These are phyloP conservation scores for Elaeagnus macrophylla DNA, from an alignment of 306 rosid genomes.

Conservation along the genomic window DNA sequence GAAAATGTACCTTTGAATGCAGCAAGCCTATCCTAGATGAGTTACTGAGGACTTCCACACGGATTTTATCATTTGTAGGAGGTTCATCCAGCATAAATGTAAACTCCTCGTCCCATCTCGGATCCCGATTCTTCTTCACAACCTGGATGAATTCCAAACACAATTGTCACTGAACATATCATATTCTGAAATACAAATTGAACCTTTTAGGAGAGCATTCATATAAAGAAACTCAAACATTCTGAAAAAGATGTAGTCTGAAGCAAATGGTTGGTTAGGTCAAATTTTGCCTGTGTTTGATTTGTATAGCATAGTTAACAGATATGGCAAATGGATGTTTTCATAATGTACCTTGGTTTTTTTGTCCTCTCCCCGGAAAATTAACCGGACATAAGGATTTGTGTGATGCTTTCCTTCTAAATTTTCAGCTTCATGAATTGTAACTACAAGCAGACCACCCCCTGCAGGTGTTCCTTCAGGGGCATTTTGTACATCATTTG, in stretches of 20 bases:
- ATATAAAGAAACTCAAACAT: no score
- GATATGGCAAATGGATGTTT: no score
- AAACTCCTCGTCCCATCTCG: slow-evolving; percentile 76
- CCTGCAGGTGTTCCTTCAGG: slow-evolving; percentile 75
- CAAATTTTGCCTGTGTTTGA: no score
- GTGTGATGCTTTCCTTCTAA: slow-evolving; percentile 91
- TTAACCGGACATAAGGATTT: slow-evolving; percentile 64
- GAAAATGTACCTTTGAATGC: slow-evolving; percentile 69
- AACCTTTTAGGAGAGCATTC: no score
- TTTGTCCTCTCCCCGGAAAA: slow-evolving; percentile 69
- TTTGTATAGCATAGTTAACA: no score
- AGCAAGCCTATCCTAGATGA: slow-evolving; percentile 73
- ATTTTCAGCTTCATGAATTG: slow-evolving; percentile 74
- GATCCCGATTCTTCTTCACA: slow-evolving; percentile 80
- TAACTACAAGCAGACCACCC: slow-evolving; percentile 72
- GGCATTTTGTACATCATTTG: slow-evolving; percentile 46
- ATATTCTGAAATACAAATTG: no score
- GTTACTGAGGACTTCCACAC: slow-evolving; percentile 65
- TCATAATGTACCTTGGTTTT: slow-evolving; percentile 57
- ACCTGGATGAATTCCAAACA: slow-evolving; percentile 26
- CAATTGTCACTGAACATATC: slow-evolving; percentile 1
- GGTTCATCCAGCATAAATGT: slow-evolving; percentile 59
- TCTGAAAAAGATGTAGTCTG: no score
- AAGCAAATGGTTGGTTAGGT: no score
- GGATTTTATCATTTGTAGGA: slow-evolving; percentile 54